These are phyloP conservation scores for Acer yangbiense DNA, from an alignment of 345 rosid genomes.

Conservation along the genomic window DNA sequence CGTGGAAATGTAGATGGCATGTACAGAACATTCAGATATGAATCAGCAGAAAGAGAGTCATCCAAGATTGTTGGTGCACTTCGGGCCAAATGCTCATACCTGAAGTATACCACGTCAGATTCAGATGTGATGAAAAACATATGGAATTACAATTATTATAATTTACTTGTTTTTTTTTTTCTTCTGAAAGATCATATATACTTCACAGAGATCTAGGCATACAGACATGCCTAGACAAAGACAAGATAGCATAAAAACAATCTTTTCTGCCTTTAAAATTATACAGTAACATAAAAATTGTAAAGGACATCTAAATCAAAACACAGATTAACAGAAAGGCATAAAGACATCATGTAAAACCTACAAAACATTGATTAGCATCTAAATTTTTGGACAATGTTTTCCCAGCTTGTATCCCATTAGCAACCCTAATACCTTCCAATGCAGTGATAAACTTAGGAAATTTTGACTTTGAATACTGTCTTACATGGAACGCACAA, in stretches of 20 bases:
- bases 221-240: background rate
- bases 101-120: constrained; percentile 31
- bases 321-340: background rate
- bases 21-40: constrained; percentile 87
- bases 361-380: background rate
- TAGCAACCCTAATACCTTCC: constrained; percentile 4
- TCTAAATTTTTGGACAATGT: background rate
- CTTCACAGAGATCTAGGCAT: background rate
- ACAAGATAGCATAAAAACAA: background rate
- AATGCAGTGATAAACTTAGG: background rate
- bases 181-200: background rate
- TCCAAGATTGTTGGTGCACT: constrained; percentile 98
- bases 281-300: background rate
- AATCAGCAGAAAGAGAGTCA: constrained; percentile 96
- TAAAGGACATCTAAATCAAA: background rate
- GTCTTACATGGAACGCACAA: constrained; percentile 89
- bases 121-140: constrained; percentile 3
- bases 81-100: constrained; percentile 97
- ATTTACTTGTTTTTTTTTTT: background rate
- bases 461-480: background rate
- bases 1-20: constrained; percentile 98
- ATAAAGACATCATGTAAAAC: constrained; percentile 3
- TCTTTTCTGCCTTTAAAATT: background rate
- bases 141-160: background rate
- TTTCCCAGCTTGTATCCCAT: constrained; percentile 12